These are phyloP conservation scores for Westerdykella ornata DNA, from an alignment of 2,329 filamentous ascomycete species.

Conservation along the genomic window DNA sequence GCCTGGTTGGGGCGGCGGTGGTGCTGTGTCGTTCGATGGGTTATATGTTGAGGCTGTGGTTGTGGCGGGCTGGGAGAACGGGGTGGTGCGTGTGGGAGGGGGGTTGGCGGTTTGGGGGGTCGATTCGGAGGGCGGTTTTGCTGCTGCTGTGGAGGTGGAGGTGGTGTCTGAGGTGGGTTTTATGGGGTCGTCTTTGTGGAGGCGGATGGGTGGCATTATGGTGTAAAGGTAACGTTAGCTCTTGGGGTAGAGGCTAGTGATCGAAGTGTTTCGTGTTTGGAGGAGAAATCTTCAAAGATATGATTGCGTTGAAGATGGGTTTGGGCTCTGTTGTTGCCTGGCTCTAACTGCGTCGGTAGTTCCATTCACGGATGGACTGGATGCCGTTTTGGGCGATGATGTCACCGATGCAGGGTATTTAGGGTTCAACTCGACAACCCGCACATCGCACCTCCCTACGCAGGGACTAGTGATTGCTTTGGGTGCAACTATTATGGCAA, in stretches of 20 bases:
- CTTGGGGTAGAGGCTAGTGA: no score
- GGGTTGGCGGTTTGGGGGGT: conserved; percentile 36
- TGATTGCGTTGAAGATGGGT: not conserved
- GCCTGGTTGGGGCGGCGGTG: conserved; percentile 38
- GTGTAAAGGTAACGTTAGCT: not conserved
- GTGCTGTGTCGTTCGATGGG: conserved; percentile 15
- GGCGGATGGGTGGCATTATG: conserved; percentile 43
- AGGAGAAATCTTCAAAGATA: conserved; percentile 1
- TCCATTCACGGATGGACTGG: not conserved
- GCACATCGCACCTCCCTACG: no score
- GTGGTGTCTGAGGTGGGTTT: conserved; percentile 19
- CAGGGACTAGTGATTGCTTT: no score
- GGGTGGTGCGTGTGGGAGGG: conserved; percentile 33
- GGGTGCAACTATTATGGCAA: no score
- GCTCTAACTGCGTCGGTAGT: not conserved
- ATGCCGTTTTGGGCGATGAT: conserved; percentile 8
- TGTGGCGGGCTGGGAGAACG: conserved; percentile 22
- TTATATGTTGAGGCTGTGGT: conserved; percentile 23
- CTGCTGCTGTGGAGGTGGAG: conserved; percentile 6
- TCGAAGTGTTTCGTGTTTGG: not conserved
- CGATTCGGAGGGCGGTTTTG: conserved; percentile 25
- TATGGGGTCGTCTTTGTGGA: conserved; percentile 45
- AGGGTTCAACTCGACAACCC: no score
- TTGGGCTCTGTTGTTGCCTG: not conserved
- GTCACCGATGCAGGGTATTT: conserved; percentile 2